Conservation (phyloP, 495 filamentous ascomycete species). For the Clohesyomyces aquaticus region DNA sequence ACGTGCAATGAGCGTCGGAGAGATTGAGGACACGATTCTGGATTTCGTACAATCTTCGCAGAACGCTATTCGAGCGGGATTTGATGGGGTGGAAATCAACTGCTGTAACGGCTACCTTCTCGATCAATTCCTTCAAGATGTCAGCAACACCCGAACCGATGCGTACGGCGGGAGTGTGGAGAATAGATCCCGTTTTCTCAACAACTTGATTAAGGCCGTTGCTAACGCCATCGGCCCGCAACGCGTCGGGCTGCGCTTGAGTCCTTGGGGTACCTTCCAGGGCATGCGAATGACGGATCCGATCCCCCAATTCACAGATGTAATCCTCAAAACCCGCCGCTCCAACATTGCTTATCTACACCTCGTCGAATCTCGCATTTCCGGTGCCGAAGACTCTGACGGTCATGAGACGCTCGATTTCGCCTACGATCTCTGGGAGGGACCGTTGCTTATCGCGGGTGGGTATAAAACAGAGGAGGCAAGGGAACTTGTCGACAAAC, state of each 20-base stretch:
- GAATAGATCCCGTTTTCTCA: constrained; percentile 64
- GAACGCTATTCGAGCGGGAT: constrained; percentile 57
- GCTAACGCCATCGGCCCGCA: constrained; percentile 65
- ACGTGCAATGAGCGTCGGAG: constrained; percentile 19
- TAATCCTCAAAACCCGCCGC: constrained; percentile 55
- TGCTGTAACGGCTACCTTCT: constrained; percentile 72
- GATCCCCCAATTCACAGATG: constrained; percentile 61
- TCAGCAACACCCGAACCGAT: constrained; percentile 66
- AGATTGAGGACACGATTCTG: constrained; percentile 14
- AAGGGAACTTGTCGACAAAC: constrained; percentile 54
- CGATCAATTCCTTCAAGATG: constrained; percentile 71
- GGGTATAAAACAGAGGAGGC: constrained; percentile 56
- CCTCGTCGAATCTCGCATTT: constrained; percentile 58
- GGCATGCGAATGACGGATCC: constrained; percentile 61
- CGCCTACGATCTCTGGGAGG: constrained; percentile 54
- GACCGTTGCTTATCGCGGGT: constrained; percentile 64
- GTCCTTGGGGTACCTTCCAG: constrained; percentile 67
- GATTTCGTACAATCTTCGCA: constrained; percentile 8
- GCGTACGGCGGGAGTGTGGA: constrained; percentile 69
- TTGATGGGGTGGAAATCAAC: constrained; percentile 76
- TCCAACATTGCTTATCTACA: constrained; percentile 68
- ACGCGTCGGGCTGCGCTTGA: constrained; percentile 63
- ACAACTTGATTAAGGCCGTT: constrained; percentile 67
- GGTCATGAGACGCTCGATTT: constrained; percentile 57
- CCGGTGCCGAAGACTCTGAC: constrained; percentile 52